These are phyloP conservation scores for Zymoseptoria tritici DNA, from an alignment of 2,329 filamentous ascomycete genomes.

Conservation along the genomic window DNA sequence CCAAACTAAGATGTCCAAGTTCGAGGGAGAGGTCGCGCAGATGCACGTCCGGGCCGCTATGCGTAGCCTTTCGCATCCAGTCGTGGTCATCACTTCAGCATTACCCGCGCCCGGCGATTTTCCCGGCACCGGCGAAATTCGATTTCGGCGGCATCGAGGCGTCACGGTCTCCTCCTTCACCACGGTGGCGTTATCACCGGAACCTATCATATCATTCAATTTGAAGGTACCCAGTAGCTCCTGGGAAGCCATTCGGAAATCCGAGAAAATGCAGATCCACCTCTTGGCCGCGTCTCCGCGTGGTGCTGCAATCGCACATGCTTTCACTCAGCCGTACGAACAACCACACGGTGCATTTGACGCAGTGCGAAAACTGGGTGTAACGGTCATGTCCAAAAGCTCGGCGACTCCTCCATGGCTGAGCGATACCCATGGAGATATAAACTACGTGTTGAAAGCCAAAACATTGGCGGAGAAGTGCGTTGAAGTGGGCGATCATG, in stretches of 20 bases:
- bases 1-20: too few species aligned
- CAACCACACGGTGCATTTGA: conserved; percentile 18
- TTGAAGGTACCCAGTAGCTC: conserved; percentile 51
- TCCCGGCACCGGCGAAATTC: too few species aligned
- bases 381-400: too few species aligned
- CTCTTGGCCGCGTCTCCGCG: conserved; percentile 33
- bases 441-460: conserved; percentile 30
- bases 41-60: conserved; percentile 7
- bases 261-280: conserved; percentile 43
- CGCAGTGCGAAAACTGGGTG: too few species aligned
- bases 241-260: conserved; percentile 42
- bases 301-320: conserved; percentile 28
- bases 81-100: conserved; percentile 47
- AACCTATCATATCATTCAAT: conserved; percentile 56
- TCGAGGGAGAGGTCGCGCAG: too few species aligned
- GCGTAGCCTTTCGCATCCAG: conserved; percentile 50
- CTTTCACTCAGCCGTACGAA: conserved; percentile 25
- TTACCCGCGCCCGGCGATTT: not conserved
- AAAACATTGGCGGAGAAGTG: conserved; percentile 30
- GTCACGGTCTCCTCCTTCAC: conserved; percentile 57
- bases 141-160: too few species aligned
- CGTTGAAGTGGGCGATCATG: not conserved
- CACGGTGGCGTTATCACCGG: conserved; percentile 49
- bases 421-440: too few species aligned
- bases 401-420: too few species aligned